phyloP scores from a whole-genome alignment of 257 asterid genomes.

The Solanum tarapatanum region DNA sequence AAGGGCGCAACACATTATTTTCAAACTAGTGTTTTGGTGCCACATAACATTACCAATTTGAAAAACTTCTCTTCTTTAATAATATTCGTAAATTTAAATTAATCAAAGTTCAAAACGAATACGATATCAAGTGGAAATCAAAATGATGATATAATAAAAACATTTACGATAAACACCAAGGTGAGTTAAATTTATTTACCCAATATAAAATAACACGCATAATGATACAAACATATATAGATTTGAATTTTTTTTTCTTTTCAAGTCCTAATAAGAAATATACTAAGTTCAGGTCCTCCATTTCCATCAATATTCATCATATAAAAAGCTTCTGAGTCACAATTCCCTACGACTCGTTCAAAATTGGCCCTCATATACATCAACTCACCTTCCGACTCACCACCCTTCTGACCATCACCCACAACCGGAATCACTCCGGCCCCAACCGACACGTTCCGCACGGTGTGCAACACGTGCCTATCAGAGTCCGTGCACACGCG shows the following conservation, averaged over 20 bases:
- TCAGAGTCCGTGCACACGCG: constrained; percentile 55
- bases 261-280: constrained; percentile 73
- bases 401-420: constrained; percentile 38
- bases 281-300: constrained; percentile 89
- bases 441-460: constrained; percentile 67
- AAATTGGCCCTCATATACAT: constrained; percentile 84
- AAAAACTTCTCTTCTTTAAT: no score
- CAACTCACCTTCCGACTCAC: constrained; percentile 62
- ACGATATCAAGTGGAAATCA: no score
- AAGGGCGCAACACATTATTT: no score
- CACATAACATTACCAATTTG: no score
- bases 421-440: constrained; percentile 89
- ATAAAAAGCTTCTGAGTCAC: constrained; percentile 84
- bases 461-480: constrained; percentile 61
- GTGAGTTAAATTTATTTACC: no score
- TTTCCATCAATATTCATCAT: constrained; percentile 89
- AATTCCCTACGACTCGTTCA: constrained; percentile 84
- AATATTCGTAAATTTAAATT: fast-evolving
- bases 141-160: no score
- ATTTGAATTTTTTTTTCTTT: not conserved
- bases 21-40: no score
- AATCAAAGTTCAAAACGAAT: no score
- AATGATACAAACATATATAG: no score
- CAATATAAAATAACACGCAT: no score
- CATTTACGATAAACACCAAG: no score